Evolutionary conservation across 2,329 filamentous ascomycete genomes (phyloP).

Genomic region (Phaeosphaeriaceae sp.): DNA sequence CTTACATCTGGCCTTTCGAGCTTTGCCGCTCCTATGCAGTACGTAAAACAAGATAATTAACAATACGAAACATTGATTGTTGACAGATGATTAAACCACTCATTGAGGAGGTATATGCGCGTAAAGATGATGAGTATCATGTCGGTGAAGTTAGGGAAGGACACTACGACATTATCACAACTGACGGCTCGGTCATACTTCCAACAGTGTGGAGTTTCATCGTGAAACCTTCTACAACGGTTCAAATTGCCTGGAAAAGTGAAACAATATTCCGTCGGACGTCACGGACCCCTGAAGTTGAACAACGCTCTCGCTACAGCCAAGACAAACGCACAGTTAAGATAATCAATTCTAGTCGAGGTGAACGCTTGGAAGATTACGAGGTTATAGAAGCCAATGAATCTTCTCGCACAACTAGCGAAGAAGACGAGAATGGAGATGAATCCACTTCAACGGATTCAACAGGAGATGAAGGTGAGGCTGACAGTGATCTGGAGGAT

Average conservation of each 20-base stretch:
- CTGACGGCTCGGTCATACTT: constrained; percentile 18
- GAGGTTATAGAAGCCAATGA: too few relatives aligned
- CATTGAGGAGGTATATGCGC: constrained; percentile 20
- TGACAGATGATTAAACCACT: constrained; percentile 15
- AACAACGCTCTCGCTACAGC: not conserved
- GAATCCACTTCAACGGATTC: not conserved
- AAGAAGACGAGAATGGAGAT: not conserved
- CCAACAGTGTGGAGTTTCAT: constrained; percentile 27
- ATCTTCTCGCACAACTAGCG: too few relatives aligned
- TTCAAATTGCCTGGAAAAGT: constrained; percentile 7
- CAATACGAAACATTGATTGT: not conserved
- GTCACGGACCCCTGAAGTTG: not conserved
- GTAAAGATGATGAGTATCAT: not conserved
- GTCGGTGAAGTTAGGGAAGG: constrained; percentile 12
- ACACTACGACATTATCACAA: constrained; percentile 20
- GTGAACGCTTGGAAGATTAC: too few relatives aligned
- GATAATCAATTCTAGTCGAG: too few relatives aligned
- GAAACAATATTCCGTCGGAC: not conserved
- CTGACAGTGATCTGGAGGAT: not conserved
- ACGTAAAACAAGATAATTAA: not conserved
- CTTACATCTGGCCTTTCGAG: constrained; percentile 1
- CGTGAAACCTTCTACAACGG: constrained; percentile 9
- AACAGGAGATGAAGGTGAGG: not conserved
- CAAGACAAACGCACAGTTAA: too few relatives aligned
- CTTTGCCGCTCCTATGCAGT: constrained; percentile 1